These are phyloP conservation scores for Musa troglodytarum DNA, from an alignment of 176 grass and related monocot genomes.

Conservation along the genomic window DNA sequence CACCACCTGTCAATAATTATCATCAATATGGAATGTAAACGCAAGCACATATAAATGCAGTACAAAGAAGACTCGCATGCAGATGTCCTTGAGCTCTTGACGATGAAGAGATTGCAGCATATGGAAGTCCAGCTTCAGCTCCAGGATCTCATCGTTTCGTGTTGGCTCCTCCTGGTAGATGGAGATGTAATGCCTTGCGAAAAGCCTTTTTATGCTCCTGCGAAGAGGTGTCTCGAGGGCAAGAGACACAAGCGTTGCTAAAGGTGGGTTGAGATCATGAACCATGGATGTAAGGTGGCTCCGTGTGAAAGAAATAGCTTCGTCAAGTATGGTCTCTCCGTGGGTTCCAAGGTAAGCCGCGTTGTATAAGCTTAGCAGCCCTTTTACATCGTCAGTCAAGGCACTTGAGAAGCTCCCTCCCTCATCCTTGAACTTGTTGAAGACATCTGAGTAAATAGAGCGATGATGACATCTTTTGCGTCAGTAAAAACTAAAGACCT, in stretches of 20 bases:
- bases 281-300: not conserved
- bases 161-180: slow-evolving; percentile 17
- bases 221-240: slow-evolving; percentile 24
- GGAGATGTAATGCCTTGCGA: slow-evolving; percentile 23
- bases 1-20: not conserved
- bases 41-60: not conserved
- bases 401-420: not conserved
- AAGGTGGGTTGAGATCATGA: not conserved
- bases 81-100: slow-evolving; percentile 23
- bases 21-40: not conserved
- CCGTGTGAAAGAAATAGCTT: slow-evolving; percentile 12
- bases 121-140: slow-evolving; percentile 37
- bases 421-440: slow-evolving; percentile 34
- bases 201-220: slow-evolving; percentile 28
- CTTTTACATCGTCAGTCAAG: not conserved
- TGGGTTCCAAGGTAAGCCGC: slow-evolving; percentile 20
- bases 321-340: slow-evolving; percentile 27
- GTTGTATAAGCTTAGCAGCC: slow-evolving; percentile 30
- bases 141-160: slow-evolving; percentile 8
- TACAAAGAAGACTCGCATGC: slow-evolving; percentile 8
- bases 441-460: slow-evolving; percentile 19
- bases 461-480: not conserved
- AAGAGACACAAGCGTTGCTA: slow-evolving; percentile 15
- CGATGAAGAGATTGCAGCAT: slow-evolving; percentile 32
- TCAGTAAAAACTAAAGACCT: too few species aligned